Evolutionary conservation across 2,329 filamentous ascomycete species (phyloP), one percentile per base, ranked within the genome.

Genomic region (Setomelanomma holmii): DNA sequence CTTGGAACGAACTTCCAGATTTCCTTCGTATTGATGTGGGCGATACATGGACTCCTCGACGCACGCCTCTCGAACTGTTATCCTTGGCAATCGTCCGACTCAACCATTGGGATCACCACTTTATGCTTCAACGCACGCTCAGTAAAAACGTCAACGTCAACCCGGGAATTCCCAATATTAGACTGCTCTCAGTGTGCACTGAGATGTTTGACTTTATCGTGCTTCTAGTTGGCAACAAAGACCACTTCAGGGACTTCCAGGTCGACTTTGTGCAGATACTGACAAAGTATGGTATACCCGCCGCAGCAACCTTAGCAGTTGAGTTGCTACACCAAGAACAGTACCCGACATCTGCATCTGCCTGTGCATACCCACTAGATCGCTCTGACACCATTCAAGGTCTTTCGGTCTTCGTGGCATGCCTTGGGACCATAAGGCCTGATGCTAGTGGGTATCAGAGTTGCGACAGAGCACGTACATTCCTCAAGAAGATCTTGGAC

Each of bases 121-220:
- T 88, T 51, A 78, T 87, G 8, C 72, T 86, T 5, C 82, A 87
- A 49, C 76, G 85, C 14, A 76, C 86, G 0, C 69, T 87, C 7
- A 74, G 82, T 19, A 83, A 81, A 16, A 73, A 75, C 38, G 64
- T 69, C 3, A 67, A 68, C 14, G 50, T 54, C 0, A 67, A 69
- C 19, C 64, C 71, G 1, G 67, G 68, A 19, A 34, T 14, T 6
- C 20, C 45, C 7, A 55, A 51, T 16, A 16, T 40, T 6, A 68
- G 72, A 12, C 61, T 79, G 1, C 70, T 79, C 4, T 66, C 68
- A 1, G 67, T 75, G 1, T 72, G 74, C 5, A 62, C 66, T 35
- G 66, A 73, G 12, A 74, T 78, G 45, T 71, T 80, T 23, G 67
- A 61, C 5, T 56, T 76, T 11, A 68, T 78, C 0, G 55, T 79